Evolutionary conservation across 164 flowering plant species (phyloP), one percentile per base, ranked within the genome.

Genomic region (Piper betle): DNA sequence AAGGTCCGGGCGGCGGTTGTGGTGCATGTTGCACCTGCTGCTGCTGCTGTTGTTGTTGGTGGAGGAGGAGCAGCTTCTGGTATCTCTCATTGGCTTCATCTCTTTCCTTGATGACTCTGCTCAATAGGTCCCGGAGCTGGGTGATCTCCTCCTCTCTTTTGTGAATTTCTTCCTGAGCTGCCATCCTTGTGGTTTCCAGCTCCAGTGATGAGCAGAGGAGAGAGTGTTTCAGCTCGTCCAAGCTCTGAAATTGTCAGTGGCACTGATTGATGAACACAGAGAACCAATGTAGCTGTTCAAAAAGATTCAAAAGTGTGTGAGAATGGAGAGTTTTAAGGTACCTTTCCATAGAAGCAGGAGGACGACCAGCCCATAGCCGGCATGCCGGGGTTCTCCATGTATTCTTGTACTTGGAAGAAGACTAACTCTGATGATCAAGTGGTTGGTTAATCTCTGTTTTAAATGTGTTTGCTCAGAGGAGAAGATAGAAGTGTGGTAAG

Each of bases 41-140:
- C 82, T 33, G 72, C 61, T 58, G 57, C 33, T 4, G 66, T 16
- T 69, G 46, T 42, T 69, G 56, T 16, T 63, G 57, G 2, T 77
- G 33, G 37, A 78, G 81, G 71, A 72, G 65, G 6, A 82, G 66
- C 7, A 81, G 54, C 5, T 72, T 77, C 4, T 84, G 84, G 41
- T 83, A 64, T 18, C 83, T 87, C 37, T 69, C 73, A 66, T 64
- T 79, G 3, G 88, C 87, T 71, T 85, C 89, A 66, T 90, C 93
- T 64, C 97, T 78, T 69, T 90, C 95, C 63, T 78, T 73, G 56
- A 60, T 68, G 17, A 84, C 82, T 11, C 60, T 10, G 38, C 76
- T 75, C 13, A 90, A 68, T 56, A 79, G 81, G 19, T 75, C 63
- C 39, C 77, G 50, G 37, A 85, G 43, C 12, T 76, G 76, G 46